Conservation (phyloP, 2,329 filamentous ascomycete genomes). For the Trichophyton benhamiae region DNA sequence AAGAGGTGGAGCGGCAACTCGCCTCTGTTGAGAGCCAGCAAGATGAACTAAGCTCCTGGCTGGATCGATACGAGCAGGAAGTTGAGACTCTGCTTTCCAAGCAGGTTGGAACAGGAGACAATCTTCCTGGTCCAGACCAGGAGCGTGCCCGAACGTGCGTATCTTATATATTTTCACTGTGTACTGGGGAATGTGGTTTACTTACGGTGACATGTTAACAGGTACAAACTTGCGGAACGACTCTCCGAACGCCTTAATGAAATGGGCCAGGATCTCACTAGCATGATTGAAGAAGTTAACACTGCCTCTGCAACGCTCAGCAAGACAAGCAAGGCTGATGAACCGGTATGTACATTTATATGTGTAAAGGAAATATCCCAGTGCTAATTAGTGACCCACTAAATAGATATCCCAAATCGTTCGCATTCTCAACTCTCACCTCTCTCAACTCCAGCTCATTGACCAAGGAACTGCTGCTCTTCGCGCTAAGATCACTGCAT, state of each 20-base stretch:
- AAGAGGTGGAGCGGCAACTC: conserved; percentile 87
- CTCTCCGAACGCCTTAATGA: conserved; percentile 81
- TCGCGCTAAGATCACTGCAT: conserved; percentile 67
- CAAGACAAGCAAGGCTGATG: conserved; percentile 79
- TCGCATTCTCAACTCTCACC: conserved; percentile 82
- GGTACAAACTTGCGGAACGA: conserved; percentile 84
- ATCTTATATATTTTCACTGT: background rate
- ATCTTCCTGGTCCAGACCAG: conserved; percentile 77
- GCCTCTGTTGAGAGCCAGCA: conserved; percentile 84
- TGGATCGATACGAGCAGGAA: conserved; percentile 83
- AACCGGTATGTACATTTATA: conserved; percentile 53
- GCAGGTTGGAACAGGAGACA: conserved; percentile 62
- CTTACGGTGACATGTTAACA: conserved; percentile 17
- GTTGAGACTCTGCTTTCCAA: conserved; percentile 78
- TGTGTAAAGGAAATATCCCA: conserved; percentile 6
- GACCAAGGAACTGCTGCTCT: conserved; percentile 71
- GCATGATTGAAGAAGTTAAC: conserved; percentile 98
- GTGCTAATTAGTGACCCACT: background rate
- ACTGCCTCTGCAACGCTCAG: conserved; percentile 76
- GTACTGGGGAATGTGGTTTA: background rate
- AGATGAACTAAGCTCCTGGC: conserved; percentile 73
- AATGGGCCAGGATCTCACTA: conserved; percentile 80
- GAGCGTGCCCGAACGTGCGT: conserved; percentile 81
- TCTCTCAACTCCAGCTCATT: conserved; percentile 85
- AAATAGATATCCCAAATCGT: conserved; percentile 82